Conservation (phyloP, 495 filamentous ascomycete genomes). For the Chaetomium fimeti region DNA sequence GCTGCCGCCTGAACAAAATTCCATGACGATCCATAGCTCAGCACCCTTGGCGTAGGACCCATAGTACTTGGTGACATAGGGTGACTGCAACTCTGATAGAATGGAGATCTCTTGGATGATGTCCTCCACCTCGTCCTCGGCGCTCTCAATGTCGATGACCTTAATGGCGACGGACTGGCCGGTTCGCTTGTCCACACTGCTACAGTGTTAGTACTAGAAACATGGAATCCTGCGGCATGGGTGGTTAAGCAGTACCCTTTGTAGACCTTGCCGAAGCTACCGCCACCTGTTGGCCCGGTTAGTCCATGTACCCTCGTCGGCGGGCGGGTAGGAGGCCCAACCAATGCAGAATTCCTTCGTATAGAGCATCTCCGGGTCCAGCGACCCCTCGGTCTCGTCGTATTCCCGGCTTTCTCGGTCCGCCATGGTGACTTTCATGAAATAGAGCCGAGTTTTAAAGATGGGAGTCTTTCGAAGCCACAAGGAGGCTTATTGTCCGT, state of each 20-base stretch:
- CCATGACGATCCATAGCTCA: slow-evolving; percentile 97
- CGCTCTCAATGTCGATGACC: slow-evolving; percentile 95
- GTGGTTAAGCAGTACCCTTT: slow-evolving; percentile 64
- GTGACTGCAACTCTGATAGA: slow-evolving; percentile 87
- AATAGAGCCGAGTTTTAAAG: not conserved
- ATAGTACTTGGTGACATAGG: slow-evolving; percentile 94
- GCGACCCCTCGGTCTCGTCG: slow-evolving; percentile 44
- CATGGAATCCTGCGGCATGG: not conserved
- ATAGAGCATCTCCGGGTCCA: slow-evolving; percentile 85
- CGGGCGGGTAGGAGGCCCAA: slow-evolving; percentile 41
- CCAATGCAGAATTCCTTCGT: slow-evolving; percentile 93
- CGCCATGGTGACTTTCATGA: slow-evolving; percentile 33
- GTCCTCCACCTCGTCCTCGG: slow-evolving; percentile 97
- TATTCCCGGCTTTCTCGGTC: slow-evolving; percentile 41
- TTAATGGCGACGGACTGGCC: slow-evolving; percentile 91
- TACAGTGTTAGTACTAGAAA: slow-evolving; percentile 32
- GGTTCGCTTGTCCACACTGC: slow-evolving; percentile 77
- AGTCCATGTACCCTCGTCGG: slow-evolving; percentile 4
- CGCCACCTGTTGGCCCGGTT: slow-evolving; percentile 55
- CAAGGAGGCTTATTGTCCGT: not conserved
- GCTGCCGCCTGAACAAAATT: slow-evolving; percentile 90
- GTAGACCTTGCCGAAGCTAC: slow-evolving; percentile 93
- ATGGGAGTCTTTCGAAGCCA: too few species aligned
- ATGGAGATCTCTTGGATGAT: slow-evolving; percentile 98
- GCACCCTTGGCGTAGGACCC: slow-evolving; percentile 94